Percentiles rank a stretch among this genome's conserved stretches.
These are phyloP conservation scores for Termitomyces heimii DNA, from an alignment of 768 basidiomycete species.

Conservation along the genomic window DNA sequence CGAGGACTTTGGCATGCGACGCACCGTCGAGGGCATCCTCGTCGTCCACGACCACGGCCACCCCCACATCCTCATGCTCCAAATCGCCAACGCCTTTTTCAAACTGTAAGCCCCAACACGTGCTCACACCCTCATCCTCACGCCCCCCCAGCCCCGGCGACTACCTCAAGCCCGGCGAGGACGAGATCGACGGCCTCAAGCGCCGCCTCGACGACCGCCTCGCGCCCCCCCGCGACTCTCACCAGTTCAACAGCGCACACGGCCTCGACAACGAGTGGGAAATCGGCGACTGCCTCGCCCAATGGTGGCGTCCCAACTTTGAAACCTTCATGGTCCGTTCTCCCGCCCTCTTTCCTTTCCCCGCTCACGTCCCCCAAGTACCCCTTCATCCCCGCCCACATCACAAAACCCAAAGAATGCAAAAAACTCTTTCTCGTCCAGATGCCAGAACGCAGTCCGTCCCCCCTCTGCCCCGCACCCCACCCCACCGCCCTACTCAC, in stretches of 20 bases:
- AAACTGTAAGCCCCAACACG: constrained; percentile 67
- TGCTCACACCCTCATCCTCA: not conserved
- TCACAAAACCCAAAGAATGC: constrained; percentile 96
- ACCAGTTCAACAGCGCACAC: constrained; percentile 71
- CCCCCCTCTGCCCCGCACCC: fast-evolving
- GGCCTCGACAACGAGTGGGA: constrained; percentile 91
- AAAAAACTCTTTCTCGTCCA: constrained; percentile 95
- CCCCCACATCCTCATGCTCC: constrained; percentile 96
- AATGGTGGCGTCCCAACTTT: constrained; percentile 98
- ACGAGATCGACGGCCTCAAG: constrained; percentile 88
- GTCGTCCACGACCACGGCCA: constrained; percentile 96
- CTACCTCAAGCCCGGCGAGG: constrained; percentile 95
- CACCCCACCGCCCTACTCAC: not conserved
- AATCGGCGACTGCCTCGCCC: constrained; percentile 92
- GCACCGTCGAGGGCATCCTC: constrained; percentile 87
- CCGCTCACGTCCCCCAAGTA: constrained; percentile 46
- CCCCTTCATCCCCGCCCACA: constrained; percentile 91
- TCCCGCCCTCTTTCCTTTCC: not conserved
- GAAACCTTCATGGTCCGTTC: constrained; percentile 96
- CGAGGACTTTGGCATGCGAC: constrained; percentile 94
- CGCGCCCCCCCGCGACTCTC: constrained; percentile 63
- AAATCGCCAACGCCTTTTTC: constrained; percentile 98
- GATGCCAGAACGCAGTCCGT: constrained; percentile 90
- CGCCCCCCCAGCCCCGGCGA: constrained; percentile 77
- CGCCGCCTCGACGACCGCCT: constrained; percentile 85